These are phyloP conservation scores for Podosphaera fusca DNA, from an alignment of 2,329 filamentous ascomycete genomes.

Conservation along the genomic window DNA sequence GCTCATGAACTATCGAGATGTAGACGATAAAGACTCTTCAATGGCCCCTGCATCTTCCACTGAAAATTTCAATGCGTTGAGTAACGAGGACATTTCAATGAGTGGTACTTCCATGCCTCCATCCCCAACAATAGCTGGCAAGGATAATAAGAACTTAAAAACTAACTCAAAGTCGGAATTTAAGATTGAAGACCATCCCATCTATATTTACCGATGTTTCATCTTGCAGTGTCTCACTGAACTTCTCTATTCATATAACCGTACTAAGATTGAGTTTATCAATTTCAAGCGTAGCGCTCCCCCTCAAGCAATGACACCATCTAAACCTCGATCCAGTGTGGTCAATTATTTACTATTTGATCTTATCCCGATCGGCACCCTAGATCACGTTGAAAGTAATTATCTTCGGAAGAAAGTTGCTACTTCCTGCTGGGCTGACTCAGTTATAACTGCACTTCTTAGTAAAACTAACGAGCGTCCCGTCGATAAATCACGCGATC, in stretches of 20 bases:
- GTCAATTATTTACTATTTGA: conserved; percentile 83
- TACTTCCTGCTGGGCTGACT: conserved; percentile 68
- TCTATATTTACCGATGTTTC: conserved; percentile 92
- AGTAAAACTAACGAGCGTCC: conserved; percentile 65
- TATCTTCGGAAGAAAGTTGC: conserved; percentile 62
- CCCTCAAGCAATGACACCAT: conserved; percentile 56
- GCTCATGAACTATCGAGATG: conserved; percentile 73
- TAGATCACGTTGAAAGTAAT: conserved; percentile 51
- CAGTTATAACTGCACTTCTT: conserved; percentile 67
- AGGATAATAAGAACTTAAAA: conserved; percentile 20
- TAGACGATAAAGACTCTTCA: conserved; percentile 56
- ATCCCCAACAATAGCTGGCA: conserved; percentile 16
- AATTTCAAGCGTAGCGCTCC: conserved; percentile 91
- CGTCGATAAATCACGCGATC: conserved; percentile 30
- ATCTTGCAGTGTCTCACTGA: conserved; percentile 80
- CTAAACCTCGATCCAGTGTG: conserved; percentile 79
- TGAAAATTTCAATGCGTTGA: conserved; percentile 6
- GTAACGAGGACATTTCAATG: conserved; percentile 11
- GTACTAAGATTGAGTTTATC: conserved; percentile 95
- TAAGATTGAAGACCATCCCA: conserved; percentile 80
- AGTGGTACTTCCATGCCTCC: conserved; percentile 6
- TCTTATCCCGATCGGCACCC: conserved; percentile 39
- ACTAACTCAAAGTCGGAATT: conserved; percentile 52
- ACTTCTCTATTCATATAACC: conserved; percentile 73
- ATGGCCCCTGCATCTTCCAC: conserved; percentile 7